These are phyloP conservation scores for Hemisphaericaspora subhashii DNA, from an alignment of 1,139 yeast genomes.

Conservation along the genomic window DNA sequence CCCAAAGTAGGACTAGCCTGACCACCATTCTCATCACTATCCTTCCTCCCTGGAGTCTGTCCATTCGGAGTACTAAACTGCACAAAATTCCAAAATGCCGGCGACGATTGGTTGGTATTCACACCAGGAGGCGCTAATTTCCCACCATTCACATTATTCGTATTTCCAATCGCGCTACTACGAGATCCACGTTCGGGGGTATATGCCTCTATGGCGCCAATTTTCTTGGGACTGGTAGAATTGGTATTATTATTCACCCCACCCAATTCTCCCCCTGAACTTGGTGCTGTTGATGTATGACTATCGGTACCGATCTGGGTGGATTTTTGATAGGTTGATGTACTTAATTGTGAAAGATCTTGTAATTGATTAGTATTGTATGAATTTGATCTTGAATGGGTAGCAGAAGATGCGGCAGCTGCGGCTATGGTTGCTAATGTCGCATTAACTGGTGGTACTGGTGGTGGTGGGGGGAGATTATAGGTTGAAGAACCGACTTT, in stretches of 20 bases:
- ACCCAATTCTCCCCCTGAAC: conserved; percentile 30
- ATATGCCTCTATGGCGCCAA: conserved; percentile 72
- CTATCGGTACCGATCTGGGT: conserved; percentile 3
- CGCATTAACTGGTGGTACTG: conserved; percentile 16
- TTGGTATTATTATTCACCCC: too few species aligned
- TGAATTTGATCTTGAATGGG: conserved; percentile 16
- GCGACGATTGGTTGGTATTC: conserved; percentile 52
- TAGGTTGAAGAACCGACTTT: conserved; percentile 32
- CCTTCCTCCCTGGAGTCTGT: conserved; percentile 44
- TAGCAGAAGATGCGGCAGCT: too few species aligned
- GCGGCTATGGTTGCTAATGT: conserved; percentile 17
- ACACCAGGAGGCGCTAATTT: conserved; percentile 12
- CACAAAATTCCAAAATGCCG: conserved; percentile 78
- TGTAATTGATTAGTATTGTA: conserved; percentile 10
- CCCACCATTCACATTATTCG: conserved; percentile 12
- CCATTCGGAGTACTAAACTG: conserved; percentile 72
- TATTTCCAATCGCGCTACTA: too few species aligned
- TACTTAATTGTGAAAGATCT: conserved; percentile 5
- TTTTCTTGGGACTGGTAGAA: conserved; percentile 54
- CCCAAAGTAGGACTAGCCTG: conserved; percentile 44
- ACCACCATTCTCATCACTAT: conserved; percentile 38
- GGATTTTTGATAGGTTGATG: background rate
- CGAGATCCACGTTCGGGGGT: conserved; percentile 77
- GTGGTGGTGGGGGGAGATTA: conserved; percentile 39
- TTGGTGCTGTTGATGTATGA: conserved; percentile 1